These are phyloP conservation scores for Pseudonitzschia pungens DNA, from an alignment of 108 stramenopile species.

Conservation along the genomic window DNA sequence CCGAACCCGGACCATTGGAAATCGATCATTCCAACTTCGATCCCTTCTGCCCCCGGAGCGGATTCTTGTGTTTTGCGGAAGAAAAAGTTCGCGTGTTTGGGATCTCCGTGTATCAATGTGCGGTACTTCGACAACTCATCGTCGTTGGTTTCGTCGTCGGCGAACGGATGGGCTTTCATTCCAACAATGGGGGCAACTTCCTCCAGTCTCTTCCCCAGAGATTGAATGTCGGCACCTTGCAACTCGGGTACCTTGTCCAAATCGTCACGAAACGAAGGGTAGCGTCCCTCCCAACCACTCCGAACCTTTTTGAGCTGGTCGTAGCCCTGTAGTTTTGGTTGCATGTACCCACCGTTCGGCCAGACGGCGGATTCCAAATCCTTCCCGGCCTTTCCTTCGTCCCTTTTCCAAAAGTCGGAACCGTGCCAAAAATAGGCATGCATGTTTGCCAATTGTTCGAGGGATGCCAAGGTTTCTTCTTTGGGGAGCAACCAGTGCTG, in stretches of 20 bases:
- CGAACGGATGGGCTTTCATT: conserved; percentile 55
- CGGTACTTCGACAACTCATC: conserved; percentile 35
- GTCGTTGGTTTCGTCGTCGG: conserved; percentile 11
- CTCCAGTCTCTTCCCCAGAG: conserved; percentile 50
- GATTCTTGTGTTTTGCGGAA: conserved; percentile 30
- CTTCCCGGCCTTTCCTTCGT: conserved; percentile 36
- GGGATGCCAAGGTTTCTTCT: conserved; percentile 36
- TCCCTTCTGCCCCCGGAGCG: conserved; percentile 1
- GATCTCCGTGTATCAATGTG: conserved; percentile 74
- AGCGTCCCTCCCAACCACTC: conserved; percentile 40
- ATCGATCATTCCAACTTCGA: conserved; percentile 69
- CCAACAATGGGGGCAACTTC: conserved; percentile 40
- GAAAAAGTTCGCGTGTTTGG: conserved; percentile 73
- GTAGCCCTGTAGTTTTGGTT: conserved; percentile 53
- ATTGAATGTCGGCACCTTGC: conserved; percentile 28
- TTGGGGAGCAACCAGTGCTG: conserved; percentile 58
- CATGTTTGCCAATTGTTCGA: conserved; percentile 56
- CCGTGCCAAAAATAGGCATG: conserved; percentile 75
- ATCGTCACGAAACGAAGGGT: conserved; percentile 32
- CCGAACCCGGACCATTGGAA: conserved; percentile 79
- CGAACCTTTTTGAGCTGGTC: conserved; percentile 57
- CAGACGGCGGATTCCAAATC: conserved; percentile 54
- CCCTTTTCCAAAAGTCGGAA: conserved; percentile 56
- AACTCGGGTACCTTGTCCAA: conserved; percentile 36
- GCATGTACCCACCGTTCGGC: conserved; percentile 64